Evolutionary conservation across 2,329 filamentous ascomycete species (phyloP), one percentile per base, ranked within the genome.

Genomic region (Zopfia rhizophila): DNA sequence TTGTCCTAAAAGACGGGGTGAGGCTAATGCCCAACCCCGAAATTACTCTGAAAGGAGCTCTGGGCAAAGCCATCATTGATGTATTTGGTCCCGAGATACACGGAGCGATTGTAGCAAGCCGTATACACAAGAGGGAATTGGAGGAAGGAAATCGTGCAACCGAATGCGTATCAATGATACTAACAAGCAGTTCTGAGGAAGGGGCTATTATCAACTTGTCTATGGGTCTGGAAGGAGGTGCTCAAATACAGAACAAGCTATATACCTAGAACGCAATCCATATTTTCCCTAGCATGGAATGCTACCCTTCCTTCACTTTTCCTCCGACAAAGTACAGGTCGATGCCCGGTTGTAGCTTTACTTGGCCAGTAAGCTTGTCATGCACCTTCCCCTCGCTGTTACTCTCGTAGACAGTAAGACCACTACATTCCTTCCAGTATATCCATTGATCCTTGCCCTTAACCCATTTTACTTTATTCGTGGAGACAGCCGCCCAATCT

Each of bases 341-440:
- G n/a, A n/a, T n/a, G n/a, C n/a, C n/a, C n/a, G n/a, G n/a, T n/a
- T n/a, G n/a, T n/a, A n/a, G n/a, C 5, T 6, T 7, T 17, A 14
- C 31, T 42, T 42, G n/a, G 17, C 28, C 19, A n/a, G 32, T 18
- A 42, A 29, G 38, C 29, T 7, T 42, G 14, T 21, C 28, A 24
- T 32, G 17, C 38, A 32, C 28, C 29, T 33, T 42, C 5, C 38
- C 38, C 16, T 31, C 19, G 25, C 28, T 42, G 25, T 42, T 29
- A 7, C 33, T 32, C 28, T 42, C 28, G 18, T 22, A 22, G 7
- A 42, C 38, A 33, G 16, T 42, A 16, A 42, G 27, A n/a, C n/a
- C n/a, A 24, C 33, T 42, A 22, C 29, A 42, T 22, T 19, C 38
- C 18, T 42, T 42, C 28, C 14, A 42, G 38, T 42, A 42, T 42